Base-by-base conservation (phyloP, 2,329 filamentous ascomycete species). In the Hypoxylon sp. region DNA sequence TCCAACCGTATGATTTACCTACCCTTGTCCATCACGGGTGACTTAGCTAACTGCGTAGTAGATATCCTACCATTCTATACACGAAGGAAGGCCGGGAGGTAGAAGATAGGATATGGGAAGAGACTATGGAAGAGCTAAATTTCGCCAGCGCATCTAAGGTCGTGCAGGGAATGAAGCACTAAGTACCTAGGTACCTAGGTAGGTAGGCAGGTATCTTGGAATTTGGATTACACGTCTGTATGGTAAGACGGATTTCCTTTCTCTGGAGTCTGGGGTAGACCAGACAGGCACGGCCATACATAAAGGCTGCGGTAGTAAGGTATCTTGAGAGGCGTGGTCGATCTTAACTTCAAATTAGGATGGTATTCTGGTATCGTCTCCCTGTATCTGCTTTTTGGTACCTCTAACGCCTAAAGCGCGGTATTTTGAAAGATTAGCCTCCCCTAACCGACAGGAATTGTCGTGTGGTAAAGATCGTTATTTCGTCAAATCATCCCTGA, bases 41-140 rank as follows among this genome's bases (percentile, higher is more conserved):
- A 48, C 30, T 5, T 11, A 28, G 24, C 63, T 71, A 47, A 67
- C 48, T 28, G 6, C 4, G 26, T 17, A 32, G 13, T 11, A 74
- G 72, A 4, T 73, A 67, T 56, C 71, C 69, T 4, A 26, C 51
- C 26, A 44, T 71, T 0, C 13, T 70, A 19, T 74, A 73, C 20
- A 73, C 70, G 5, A 48, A 68, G 26, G 67, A 67, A 32, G 71
- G 72, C 1, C 52, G 56, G 1, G 54, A 61, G 20, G 39, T 69
- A 7, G 61, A 49, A 57, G 68, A 72, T 15, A 64, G 66, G 48
- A 48, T 73, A 43, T 74, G 72, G 72, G 68, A 73, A 52, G 72
- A 74, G 51, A 73, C 72, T 6, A 59, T 74, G 61, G 69, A 72
- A 56, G 72, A 73, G 59, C 54, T 74, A 6, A 69, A 69, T 34